Base-by-base conservation (phyloP, 306 rosid genomes). In the Ochetophila trinervis region DNA sequence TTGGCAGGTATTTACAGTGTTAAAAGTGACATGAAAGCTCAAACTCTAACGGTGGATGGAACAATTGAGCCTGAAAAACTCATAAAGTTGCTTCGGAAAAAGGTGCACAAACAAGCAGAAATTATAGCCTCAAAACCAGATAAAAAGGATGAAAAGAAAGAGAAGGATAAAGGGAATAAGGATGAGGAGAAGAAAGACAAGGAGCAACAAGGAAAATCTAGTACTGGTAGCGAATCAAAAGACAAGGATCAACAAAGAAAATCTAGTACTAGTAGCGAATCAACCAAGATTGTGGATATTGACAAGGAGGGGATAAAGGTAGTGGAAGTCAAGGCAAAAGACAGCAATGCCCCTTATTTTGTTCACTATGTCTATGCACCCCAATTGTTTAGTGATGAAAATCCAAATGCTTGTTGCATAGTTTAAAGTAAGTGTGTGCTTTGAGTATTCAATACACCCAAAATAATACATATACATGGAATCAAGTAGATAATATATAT, bases 281-380 rank as follows among this genome's bases (percentile, higher is more conserved):
- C 47, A 7, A 62, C 51, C 4, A 78, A 82, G 68, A 62, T 37
- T 53, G 67, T 49, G 48, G 82, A 75, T 60, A 48, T 32, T 15
- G 63, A 44, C 52, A 74, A 52, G 19, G 68, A 71, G 14, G 68
- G 66, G 14, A 19, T 40, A 35, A 70, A 71, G 75, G 66, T 57
- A 3, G 86, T 83, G 16, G 96, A 91, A 20, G 78, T 65, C 57
- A 78, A 78, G 65, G 20, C 59, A 2, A 85, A 77, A 61, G 86
- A 87, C 2, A 30, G 34, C 3, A 74, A 77, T 52, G 78, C 78
- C 62, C 93, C 96, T 53, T 89, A 87, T 68, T 80, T 89, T 34
- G 80, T 92, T 74, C 98, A 87, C 80, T 89, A 89, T 63, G 84
- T 78, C 24, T 78, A 80, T 77, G 95, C 90, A 49, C 98, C 96